Base-by-base conservation (phyloP, 2,329 filamentous ascomycete species). In the Cladosporium sp. region DNA sequence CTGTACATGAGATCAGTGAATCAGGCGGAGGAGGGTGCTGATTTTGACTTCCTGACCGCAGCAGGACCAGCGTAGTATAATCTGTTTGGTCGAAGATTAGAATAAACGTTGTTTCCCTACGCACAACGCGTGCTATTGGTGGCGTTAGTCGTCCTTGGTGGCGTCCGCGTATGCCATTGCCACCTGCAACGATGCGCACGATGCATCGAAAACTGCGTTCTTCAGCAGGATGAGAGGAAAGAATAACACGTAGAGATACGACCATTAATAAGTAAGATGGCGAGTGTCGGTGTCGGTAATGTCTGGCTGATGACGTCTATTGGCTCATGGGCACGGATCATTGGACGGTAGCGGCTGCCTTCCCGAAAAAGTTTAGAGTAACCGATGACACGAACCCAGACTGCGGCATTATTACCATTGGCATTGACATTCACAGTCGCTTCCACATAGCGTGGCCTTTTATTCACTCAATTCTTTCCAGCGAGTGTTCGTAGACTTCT, bases 1-100 rank as follows among this genome's bases (percentile, higher is more conserved):
- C 71, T 89, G 58, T 89, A 88, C 72, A 82, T 87, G 80, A 77
- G 85, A 6, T 80, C 79, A 18, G 87, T 89, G 0, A 88, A 86
- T 21, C 86, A 88, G 73, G 87, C 87, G 0, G 81, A 88, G 68
- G 71, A 81, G 1, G 87, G 87, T 0, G 85, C 82, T 0, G 86
- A 89, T 72, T 89, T 89, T 76, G 86, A 86, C 68, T 89, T 89
- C 66, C 74, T 89, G 64, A 87, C 73, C 10, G 74, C 74, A 8
- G 68, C 62, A 32, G 71, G 69, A 21, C 65, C 57, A 64, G 28
- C 57, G 10, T 34, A 55, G 52, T 7, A 47, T 2, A 47, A 47
- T 8, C 2, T 47, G n/a, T 47, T 2, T 24, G 3, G n/a, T 21
- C 8, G 10, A 24, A 47, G 4, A 10, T n/a, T 47, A 11, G n/a